Base-by-base conservation (phyloP, 805 yeast species). In the Blastobotrys chiropterorum region DNA sequence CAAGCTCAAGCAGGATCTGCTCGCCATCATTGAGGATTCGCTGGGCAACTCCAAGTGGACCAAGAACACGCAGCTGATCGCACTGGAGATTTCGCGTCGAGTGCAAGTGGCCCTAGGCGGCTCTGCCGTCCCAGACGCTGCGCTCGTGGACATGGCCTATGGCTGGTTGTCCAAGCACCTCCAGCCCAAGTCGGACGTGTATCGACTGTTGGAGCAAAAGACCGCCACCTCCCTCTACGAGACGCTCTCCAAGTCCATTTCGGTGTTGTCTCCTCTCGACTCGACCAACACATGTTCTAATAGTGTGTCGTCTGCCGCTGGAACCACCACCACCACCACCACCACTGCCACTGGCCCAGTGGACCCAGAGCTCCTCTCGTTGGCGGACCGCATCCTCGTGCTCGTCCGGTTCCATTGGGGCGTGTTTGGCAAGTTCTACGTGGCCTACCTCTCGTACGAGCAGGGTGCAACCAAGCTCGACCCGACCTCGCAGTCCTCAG, bases 11-110 rank as follows among this genome's bases (percentile, higher is more conserved):
- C 81, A 74, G 48, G 92, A 87, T 61, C 79, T 89, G 42, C 70
- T 86, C 50, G 85, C 90, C 31, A 85, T 88, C 45, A 88, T 88
- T 15, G 80, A 89, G 34, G 95, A 88, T 67, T 88, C 85, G 53
- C 85, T 83, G 61, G 96, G 95, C 1, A 86, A 86, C 65, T 81
- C 87, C 53, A 87, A 90, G 70, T 88, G 96, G 96, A 88, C 96
- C 0, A 79, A 87, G 62, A 88, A 88, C 66, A 79, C 87, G 21
- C 77, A 81, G 56, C 74, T 85, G 14, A 79, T 89, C 56, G 79
- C 92, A 3, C 74, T 88, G 54, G 95, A 85, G 63, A 62, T 85
- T 47, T 77, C 78, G 34, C 77, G 78, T 58, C 53, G 62, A 3
- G 59, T 52, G 4, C 61, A 56, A 48, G 47, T 50, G 16, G 53